Percentiles rank a stretch among this genome's conserved stretches.
phyloP scores from a whole-genome alignment of 306 rosid species.

The Trifolium fragiferum region DNA sequence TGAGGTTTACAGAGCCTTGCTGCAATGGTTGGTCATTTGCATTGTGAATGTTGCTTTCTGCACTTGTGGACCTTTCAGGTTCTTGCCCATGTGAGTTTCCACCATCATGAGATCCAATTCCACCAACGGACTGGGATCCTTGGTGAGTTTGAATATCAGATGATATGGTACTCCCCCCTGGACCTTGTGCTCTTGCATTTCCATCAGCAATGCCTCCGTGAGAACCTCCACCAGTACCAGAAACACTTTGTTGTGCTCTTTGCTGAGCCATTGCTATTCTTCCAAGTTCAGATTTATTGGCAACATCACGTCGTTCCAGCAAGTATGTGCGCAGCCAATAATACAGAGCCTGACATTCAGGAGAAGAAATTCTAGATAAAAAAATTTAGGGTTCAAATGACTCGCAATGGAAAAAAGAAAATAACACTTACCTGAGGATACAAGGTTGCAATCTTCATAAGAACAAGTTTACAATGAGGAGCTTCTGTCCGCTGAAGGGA shows the following conservation, averaged over 20 bases:
- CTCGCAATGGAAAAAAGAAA: conserved; percentile 16
- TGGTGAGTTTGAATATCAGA: conserved; percentile 84
- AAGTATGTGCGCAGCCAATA: conserved; percentile 98
- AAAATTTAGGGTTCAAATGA: conserved; percentile 27
- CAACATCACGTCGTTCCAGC: conserved; percentile 97
- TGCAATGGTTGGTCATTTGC: conserved; percentile 83
- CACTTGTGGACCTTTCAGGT: conserved; percentile 88
- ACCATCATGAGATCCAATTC: conserved; percentile 69
- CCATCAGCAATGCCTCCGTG: conserved; percentile 84
- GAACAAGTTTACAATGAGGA: conserved; percentile 93
- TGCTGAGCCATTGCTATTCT: conserved; percentile 94
- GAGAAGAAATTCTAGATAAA: conserved; percentile 38
- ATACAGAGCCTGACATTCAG: conserved; percentile 80
- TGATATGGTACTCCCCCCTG: conserved; percentile 61
- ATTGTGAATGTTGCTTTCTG: conserved; percentile 71
- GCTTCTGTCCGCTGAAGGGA: conserved; percentile 99
- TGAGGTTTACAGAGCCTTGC: conserved; percentile 78
- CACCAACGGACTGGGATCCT: conserved; percentile 18
- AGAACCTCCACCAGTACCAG: conserved; percentile 69
- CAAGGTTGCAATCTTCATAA: conserved; percentile 80
- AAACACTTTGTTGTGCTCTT: conserved; percentile 81
- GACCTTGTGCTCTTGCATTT: conserved; percentile 79
- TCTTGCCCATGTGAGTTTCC: conserved; percentile 92
- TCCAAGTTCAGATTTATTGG: conserved; percentile 89
- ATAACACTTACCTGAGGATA: conserved; percentile 82